Evolutionary conservation across 257 asterid species (phyloP), one percentile per base, ranked within the genome.

Genomic region (Capsicum baccatum): DNA sequence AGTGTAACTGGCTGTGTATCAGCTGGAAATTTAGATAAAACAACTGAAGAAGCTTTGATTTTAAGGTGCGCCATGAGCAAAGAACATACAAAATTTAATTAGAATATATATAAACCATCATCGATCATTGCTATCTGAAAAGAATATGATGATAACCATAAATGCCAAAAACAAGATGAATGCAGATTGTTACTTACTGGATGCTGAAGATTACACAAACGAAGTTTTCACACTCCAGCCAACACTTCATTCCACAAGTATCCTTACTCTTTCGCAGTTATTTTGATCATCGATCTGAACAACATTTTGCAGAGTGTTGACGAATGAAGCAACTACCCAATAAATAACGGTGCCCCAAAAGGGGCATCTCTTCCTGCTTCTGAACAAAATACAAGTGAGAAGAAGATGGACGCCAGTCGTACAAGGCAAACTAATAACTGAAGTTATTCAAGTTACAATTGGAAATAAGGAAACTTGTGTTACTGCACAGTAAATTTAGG

Each of bases 151-250:
- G 33, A 26, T 26, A 39, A 6, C 16, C 39, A 33, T 33, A 64
- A 11, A 64, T 64, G 3, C 71, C 17, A 47, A 71, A 71, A n/a
- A 71, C 80, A 71, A 47, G 54, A 68, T 35, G 52, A 68, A 67
- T 2, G 6, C 15, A 35, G 50, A 16, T 13, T 67, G 35, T 15
- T 13, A 68, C 78, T 68, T 8, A 3, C 5, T 39, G 39, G 7
- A 73, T 73, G 80, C 44, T 19, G 60, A 14, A 73, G 80, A 48
- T 73, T 71, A 48, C 10, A 73, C 59, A 73, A 47, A 71, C 59
- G n/a, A 71, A 44, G 58, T 71, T 70, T 70, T 71, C 54, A 47
- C 37, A 73, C 59, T 26, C 33, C 2, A 26, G 33, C 33, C 62
- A 21, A 60, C 81, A 74, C 62, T 74, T 74, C 59, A 74, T 50